Evolutionary conservation across 176 grass and related monocot species (phyloP).

Genomic region (Saccharum officinarum): DNA sequence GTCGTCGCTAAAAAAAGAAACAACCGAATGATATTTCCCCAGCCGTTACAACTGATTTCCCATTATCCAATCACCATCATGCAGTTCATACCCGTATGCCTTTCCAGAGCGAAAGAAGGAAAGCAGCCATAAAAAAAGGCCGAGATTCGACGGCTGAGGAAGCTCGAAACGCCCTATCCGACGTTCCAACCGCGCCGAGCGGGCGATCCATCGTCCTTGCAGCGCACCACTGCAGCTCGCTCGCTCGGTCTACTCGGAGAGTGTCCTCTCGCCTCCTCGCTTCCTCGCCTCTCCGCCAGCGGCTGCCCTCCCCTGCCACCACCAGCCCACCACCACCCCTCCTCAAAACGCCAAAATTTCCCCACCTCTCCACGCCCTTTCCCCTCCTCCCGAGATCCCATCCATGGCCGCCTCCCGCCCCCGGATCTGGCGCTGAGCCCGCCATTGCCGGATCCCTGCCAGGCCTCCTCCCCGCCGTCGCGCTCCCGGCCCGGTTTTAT

Average conservation of each 20-base stretch:
- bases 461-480: conserved; percentile 11
- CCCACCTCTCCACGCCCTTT: conserved; percentile 29
- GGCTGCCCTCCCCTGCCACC: background rate
- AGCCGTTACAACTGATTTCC: conserved; percentile 38
- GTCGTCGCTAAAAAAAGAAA: background rate
- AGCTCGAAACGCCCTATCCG: background rate
- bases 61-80: conserved; percentile 36
- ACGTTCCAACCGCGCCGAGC: background rate
- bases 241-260: conserved; percentile 15
- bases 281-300: background rate
- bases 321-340: background rate
- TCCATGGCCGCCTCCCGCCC: conserved; percentile 48
- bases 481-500: background rate
- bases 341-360: conserved; percentile 44
- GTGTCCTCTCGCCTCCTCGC: background rate
- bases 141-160: background rate
- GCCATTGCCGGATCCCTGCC: conserved; percentile 43
- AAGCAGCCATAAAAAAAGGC: background rate
- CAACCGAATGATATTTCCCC: background rate
- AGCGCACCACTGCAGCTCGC: background rate
- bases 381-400: conserved; percentile 49
- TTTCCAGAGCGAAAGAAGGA: background rate
- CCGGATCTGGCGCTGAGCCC: conserved; percentile 57
- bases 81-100: conserved; percentile 13
- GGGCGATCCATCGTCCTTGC: conserved; percentile 7